Evolutionary conservation across 2,329 filamentous ascomycete genomes (phyloP), one percentile per base, ranked within the genome.

Genomic region (Aaosphaeria arxii): DNA sequence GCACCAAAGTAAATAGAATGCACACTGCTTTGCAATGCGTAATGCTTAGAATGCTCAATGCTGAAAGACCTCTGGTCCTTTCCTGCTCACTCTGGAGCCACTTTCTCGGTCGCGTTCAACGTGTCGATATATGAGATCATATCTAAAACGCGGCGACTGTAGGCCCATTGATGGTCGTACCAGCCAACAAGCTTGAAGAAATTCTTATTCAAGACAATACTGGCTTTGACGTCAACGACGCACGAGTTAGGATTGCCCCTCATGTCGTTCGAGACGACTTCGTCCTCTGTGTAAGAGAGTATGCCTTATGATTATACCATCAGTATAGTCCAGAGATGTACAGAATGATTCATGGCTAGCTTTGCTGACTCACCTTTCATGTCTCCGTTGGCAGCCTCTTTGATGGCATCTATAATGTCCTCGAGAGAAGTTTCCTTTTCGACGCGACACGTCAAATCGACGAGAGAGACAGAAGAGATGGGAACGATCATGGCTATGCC

Each of bases 151-250:
- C 76, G 94, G 81, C 91, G 91, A 76, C 89, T 95, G 88, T 99
- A 97, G 71, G 91, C 94, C 91, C 91, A 96, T 85, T 97, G 91
- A 84, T 97, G 97, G 84, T 96, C 91, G 80, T 96, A 96, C 94
- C 92, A 97, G 69, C 86, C 86, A 74, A 96, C 88, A 55, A 99
- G 84, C 88, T 99, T 99, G 84, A 96, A 85, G 76, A 97, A 97
- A 86, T 96, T 91, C 71, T 91, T 78, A 86, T 97, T 99, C 67
- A 99, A 87, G 61, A 91, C 88, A 78, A 99, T 97, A 84, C 94
- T 94, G 54, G 94, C 94, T 88, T 96, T 95, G 76, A 91, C 91
- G 76, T 99, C 94, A 78, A 99, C 96, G 84, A 97, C 95, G 80
- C 91, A 96, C 62, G 91, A 96, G 85, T 85, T 77, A 74, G 80